A percentile compares a stretch with the other conserved stretches of the same genome.
These are phyloP conservation scores for Chlorella ohadii DNA, from an alignment of 139 green algal species.

Conservation along the genomic window DNA sequence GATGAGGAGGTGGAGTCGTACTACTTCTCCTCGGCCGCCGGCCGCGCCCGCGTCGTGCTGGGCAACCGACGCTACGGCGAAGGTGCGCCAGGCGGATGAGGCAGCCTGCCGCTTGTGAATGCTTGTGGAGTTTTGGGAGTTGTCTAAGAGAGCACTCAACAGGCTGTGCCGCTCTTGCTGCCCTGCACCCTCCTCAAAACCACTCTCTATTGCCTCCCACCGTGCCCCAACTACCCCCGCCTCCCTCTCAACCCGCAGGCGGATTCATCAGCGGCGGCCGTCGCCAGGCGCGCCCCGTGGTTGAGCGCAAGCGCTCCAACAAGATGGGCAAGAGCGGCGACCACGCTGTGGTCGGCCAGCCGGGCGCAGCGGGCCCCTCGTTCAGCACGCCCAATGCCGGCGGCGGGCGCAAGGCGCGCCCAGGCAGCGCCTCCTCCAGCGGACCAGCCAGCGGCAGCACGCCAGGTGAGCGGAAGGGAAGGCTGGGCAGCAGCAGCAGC, in stretches of 20 bases:
- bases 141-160: too few species aligned
- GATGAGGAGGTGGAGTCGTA: constrained; percentile 82
- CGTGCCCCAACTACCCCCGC: too few species aligned
- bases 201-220: too few species aligned
- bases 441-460: background rate
- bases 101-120: too few species aligned
- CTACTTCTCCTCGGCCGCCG: constrained; percentile 78
- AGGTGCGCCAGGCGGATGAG: background rate
- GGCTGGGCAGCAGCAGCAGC: too few species aligned
- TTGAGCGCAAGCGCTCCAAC: background rate
- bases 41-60: constrained; percentile 67
- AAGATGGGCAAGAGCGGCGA: constrained; percentile 22
- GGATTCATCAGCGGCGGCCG: constrained; percentile 65
- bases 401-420: constrained; percentile 22
- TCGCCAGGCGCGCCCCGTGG: constrained; percentile 25
- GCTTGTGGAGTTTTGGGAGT: too few species aligned
- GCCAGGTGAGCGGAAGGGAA: background rate
- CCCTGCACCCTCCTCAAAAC: too few species aligned
- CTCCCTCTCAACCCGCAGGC: background rate
- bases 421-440: background rate
- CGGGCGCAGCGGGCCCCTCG: background rate
- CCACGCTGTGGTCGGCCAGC: background rate
- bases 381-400: constrained; percentile 7
- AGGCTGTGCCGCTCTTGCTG: background rate
- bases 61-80: constrained; percentile 87